These are phyloP conservation scores for Populus ilicifolia DNA, from an alignment of 345 rosid genomes.

Conservation along the genomic window DNA sequence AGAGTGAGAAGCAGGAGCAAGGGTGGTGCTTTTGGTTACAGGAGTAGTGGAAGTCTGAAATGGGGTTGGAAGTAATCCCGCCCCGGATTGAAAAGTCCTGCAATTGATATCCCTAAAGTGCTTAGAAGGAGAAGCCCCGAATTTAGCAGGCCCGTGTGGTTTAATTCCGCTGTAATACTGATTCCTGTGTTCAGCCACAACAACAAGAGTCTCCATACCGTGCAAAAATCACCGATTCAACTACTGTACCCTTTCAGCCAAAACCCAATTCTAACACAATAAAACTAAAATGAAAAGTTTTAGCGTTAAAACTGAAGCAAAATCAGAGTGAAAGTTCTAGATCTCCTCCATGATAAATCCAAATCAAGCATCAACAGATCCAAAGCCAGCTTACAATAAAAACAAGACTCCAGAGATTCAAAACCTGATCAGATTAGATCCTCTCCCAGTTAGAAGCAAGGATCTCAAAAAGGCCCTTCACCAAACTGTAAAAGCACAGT, in stretches of 20 bases:
- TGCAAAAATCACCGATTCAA: conserved; percentile 21
- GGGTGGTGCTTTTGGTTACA: conserved; percentile 27
- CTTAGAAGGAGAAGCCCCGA: conserved; percentile 50
- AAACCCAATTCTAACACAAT: conserved; percentile 5
- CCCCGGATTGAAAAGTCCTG: conserved; percentile 66
- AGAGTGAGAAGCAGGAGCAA: conserved; percentile 20
- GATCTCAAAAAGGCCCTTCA: conserved; percentile 14
- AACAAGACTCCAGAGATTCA: conserved; percentile 14
- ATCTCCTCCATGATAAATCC: conserved; percentile 39
- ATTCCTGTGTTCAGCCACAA: conserved; percentile 58
- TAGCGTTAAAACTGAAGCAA: not conserved
- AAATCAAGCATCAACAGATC: conserved; percentile 16
- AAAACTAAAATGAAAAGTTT: conserved; percentile 28
- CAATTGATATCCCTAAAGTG: conserved; percentile 64
- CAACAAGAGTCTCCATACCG: conserved; percentile 81
- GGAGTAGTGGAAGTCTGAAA: conserved; percentile 29
- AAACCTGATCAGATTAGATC: conserved; percentile 17
- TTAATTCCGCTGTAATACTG: conserved; percentile 48
- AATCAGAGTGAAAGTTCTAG: not conserved
- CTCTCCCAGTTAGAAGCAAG: conserved; percentile 3
- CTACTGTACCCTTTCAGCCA: not conserved
- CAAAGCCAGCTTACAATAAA: conserved; percentile 16
- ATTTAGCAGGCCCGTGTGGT: conserved; percentile 37
- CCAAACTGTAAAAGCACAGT: conserved; percentile 10
- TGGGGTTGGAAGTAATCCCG: conserved; percentile 73